A percentile compares a stretch with the other conserved stretches of the same genome.
These are phyloP conservation scores for Crithidia expoeki DNA, from an alignment of 208 protist species.

Conservation along the genomic window DNA sequence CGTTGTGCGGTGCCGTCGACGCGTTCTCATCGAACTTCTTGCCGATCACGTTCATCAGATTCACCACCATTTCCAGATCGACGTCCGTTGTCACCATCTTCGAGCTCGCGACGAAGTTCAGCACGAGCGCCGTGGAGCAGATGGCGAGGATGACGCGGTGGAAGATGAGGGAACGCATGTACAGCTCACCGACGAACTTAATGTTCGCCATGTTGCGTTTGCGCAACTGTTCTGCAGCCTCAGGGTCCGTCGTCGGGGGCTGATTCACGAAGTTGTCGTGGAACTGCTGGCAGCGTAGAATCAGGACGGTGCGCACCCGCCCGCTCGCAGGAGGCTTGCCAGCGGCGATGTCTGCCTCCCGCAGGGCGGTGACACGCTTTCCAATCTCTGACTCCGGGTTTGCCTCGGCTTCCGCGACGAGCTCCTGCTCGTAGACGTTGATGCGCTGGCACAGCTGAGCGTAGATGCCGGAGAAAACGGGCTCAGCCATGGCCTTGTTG, in stretches of 20 bases:
- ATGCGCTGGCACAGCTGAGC: constrained; percentile 77
- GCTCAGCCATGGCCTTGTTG: constrained; percentile 86
- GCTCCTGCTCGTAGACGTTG: constrained; percentile 77
- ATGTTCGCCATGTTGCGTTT: constrained; percentile 91
- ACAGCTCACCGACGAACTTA: constrained; percentile 91
- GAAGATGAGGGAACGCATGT: constrained; percentile 70
- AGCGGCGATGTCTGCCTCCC: constrained; percentile 26
- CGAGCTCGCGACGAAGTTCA: constrained; percentile 32
- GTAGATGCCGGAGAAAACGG: constrained; percentile 88
- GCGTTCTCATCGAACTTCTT: constrained; percentile 75
- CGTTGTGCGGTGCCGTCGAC: constrained; percentile 20
- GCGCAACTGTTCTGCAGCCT: constrained; percentile 69
- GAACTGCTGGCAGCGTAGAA: constrained; percentile 62
- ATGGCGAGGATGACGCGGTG: constrained; percentile 72
- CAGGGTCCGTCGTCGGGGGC: constrained; percentile 41
- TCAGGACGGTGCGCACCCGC: constrained; percentile 49
- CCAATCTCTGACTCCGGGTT: constrained; percentile 41
- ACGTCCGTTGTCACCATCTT: constrained; percentile 62
- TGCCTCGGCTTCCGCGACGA: constrained; percentile 44
- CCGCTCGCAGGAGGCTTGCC: constrained; percentile 35
- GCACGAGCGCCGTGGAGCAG: constrained; percentile 41
- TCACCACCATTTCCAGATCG: constrained; percentile 83
- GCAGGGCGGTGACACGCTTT: constrained; percentile 29
- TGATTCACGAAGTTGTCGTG: constrained; percentile 57
- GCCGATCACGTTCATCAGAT: constrained; percentile 82